Conservation (phyloP, 2,329 filamentous ascomycete genomes). For the Mollisia scopiformis region DNA sequence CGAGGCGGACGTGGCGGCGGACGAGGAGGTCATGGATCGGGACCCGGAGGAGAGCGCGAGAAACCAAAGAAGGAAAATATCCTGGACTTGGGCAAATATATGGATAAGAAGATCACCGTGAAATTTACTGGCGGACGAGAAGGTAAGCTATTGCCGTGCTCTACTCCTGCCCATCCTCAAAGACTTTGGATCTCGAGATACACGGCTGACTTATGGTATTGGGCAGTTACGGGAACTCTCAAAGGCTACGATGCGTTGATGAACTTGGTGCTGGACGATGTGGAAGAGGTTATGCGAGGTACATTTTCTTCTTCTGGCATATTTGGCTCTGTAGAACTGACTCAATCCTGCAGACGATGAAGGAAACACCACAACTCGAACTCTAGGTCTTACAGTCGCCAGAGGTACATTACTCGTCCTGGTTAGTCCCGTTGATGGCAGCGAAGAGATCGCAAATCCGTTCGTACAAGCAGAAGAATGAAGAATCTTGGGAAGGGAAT, state of each 20-base stretch:
- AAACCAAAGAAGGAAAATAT: constrained; percentile 99
- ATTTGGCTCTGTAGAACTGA: background rate
- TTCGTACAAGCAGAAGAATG: constrained; percentile 76
- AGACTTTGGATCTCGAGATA: background rate
- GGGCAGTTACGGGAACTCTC: constrained; percentile 78
- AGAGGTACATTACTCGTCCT: constrained; percentile 91
- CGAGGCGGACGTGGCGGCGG: constrained; percentile 28
- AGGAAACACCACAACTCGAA: constrained; percentile 76
- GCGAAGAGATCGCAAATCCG: constrained; percentile 93
- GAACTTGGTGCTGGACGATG: constrained; percentile 96
- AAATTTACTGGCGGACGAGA: constrained; percentile 96
- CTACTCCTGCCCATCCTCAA: background rate
- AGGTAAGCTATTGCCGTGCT: constrained; percentile 54
- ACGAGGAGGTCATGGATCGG: constrained; percentile 46
- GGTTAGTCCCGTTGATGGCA: constrained; percentile 91
- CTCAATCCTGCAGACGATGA: constrained; percentile 71
- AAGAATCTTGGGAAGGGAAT: constrained; percentile 18
- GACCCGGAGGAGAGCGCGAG: constrained; percentile 56
- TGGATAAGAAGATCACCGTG: constrained; percentile 93
- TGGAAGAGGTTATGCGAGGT: constrained; percentile 89
- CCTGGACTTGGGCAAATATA: constrained; percentile 90
- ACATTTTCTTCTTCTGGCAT: constrained; percentile 34
- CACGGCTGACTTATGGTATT: constrained; percentile 1
- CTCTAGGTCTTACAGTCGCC: constrained; percentile 78
- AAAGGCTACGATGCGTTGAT: constrained; percentile 98